phyloP scores from a whole-genome alignment of 2,329 filamentous ascomycete genomes.

The Trichoderma endophyticum region DNA sequence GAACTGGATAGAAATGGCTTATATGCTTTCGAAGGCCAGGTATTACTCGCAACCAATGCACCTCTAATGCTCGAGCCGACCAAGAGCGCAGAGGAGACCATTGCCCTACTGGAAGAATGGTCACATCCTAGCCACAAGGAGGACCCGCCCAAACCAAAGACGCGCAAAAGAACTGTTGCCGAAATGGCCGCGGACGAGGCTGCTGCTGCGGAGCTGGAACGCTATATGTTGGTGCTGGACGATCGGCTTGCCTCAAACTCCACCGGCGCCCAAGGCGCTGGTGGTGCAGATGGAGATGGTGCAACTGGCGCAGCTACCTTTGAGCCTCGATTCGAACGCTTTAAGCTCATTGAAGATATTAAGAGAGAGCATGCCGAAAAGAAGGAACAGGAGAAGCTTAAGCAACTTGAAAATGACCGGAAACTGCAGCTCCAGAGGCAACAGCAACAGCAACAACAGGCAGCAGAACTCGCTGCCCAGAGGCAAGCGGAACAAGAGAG shows the following conservation, averaged over 20 bases:
- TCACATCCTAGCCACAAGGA: constrained; percentile 75
- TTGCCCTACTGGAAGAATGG: constrained; percentile 67
- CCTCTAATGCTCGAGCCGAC: constrained; percentile 77
- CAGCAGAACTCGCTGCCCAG: constrained; percentile 43
- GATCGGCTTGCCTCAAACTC: constrained; percentile 68
- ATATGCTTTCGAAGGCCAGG: constrained; percentile 70
- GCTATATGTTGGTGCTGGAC: constrained; percentile 90
- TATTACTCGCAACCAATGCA: constrained; percentile 70
- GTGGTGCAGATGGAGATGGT: constrained; percentile 66
- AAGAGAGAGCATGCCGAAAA: constrained; percentile 73
- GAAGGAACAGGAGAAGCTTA: constrained; percentile 70
- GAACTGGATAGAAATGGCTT: constrained; percentile 73
- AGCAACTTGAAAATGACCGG: constrained; percentile 58
- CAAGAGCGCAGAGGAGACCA: constrained; percentile 63
- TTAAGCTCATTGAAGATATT: constrained; percentile 87
- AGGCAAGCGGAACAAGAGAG: constrained; percentile 44
- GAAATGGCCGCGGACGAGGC: constrained; percentile 96
- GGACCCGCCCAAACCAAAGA: constrained; percentile 78
- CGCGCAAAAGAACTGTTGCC: constrained; percentile 86
- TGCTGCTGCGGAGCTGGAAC: constrained; percentile 80
- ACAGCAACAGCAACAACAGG: constrained; percentile 43
- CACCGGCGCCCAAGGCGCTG: constrained; percentile 54
- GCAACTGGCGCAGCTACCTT: constrained; percentile 70
- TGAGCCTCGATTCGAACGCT: constrained; percentile 82
- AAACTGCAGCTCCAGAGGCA: constrained; percentile 47